A percentile compares a stretch with the other conserved stretches of the same genome.
Evolutionary conservation across 1,284 basidiomycete species (phyloP).

Genomic region (Coniophora puteana): DNA sequence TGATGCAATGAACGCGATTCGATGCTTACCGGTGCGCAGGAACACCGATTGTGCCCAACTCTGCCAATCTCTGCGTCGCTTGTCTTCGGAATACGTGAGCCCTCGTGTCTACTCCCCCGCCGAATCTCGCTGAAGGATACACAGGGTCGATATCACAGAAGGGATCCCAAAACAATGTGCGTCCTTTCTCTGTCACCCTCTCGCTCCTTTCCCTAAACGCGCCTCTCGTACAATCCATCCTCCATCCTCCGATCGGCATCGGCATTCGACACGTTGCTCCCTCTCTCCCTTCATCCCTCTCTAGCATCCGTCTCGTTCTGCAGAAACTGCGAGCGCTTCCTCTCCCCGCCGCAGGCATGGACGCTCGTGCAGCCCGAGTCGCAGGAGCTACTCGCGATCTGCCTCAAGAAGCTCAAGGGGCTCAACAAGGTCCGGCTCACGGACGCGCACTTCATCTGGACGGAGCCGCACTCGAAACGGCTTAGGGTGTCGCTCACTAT

Average conservation of each 20-base stretch:
- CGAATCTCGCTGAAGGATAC: background rate
- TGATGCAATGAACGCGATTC: constrained; percentile 6
- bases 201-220: too few relatives aligned
- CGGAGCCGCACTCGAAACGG: constrained; percentile 95
- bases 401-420: constrained; percentile 92
- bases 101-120: background rate
- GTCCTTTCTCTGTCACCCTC: constrained; percentile 13
- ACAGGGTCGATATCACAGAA: constrained; percentile 93
- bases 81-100: constrained; percentile 84
- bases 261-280: constrained; percentile 5
- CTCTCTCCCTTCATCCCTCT: too few relatives aligned
- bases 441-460: constrained; percentile 99
- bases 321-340: constrained; percentile 93
- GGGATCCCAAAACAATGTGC: constrained; percentile 94
- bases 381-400: constrained; percentile 87
- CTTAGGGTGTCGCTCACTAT: constrained; percentile 93
- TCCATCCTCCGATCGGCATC: constrained; percentile 1
- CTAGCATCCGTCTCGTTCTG: constrained; percentile 94
- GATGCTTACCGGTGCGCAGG: constrained; percentile 40
- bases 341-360: constrained; percentile 91
- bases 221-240: too few relatives aligned
- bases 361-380: constrained; percentile 86
- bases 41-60: constrained; percentile 93
- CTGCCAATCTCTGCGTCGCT: constrained; percentile 93
- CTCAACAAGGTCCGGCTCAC: constrained; percentile 93